These are phyloP conservation scores for Combretum micranthum DNA, from an alignment of 345 rosid genomes.

Conservation along the genomic window DNA sequence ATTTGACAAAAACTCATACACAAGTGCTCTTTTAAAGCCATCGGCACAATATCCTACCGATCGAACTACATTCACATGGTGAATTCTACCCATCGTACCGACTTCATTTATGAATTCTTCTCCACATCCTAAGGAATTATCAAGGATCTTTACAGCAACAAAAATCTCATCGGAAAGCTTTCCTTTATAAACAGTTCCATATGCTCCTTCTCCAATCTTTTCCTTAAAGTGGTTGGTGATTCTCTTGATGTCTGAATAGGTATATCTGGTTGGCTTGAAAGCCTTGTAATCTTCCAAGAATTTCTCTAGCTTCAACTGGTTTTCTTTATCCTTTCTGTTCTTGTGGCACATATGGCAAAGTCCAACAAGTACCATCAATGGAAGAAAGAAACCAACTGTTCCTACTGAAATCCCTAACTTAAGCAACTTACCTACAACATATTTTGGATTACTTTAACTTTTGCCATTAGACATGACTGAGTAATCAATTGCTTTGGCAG, in stretches of 20 bases:
- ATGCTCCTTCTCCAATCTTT: conserved; percentile 23
- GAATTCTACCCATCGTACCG: no score
- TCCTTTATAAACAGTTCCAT: conserved; percentile 18
- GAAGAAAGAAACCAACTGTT: no score
- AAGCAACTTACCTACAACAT: no score
- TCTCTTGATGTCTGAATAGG: no score
- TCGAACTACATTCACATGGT: no score
- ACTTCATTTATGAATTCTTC: conserved; percentile 23
- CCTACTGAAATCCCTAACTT: no score
- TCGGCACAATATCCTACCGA: no score
- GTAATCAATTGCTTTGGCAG: no score
- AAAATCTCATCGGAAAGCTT: conserved; percentile 9
- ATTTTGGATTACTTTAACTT: no score
- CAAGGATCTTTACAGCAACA: conserved; percentile 20
- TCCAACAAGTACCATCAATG: background rate
- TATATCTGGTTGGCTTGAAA: conserved; percentile 15
- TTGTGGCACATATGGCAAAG: background rate
- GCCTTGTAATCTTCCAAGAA: conserved; percentile 18
- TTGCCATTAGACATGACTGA: no score
- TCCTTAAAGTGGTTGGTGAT: conserved; percentile 11
- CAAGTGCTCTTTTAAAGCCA: no score
- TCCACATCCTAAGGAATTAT: conserved; percentile 8
- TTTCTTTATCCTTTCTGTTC: conserved; percentile 1
- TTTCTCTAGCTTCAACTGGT: conserved; percentile 11
- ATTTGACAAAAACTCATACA: no score